Evolutionary conservation across 441 rosid genomes (phyloP), one percentile per base, ranked within the genome.

Genomic region (Syzygium malaccense): DNA sequence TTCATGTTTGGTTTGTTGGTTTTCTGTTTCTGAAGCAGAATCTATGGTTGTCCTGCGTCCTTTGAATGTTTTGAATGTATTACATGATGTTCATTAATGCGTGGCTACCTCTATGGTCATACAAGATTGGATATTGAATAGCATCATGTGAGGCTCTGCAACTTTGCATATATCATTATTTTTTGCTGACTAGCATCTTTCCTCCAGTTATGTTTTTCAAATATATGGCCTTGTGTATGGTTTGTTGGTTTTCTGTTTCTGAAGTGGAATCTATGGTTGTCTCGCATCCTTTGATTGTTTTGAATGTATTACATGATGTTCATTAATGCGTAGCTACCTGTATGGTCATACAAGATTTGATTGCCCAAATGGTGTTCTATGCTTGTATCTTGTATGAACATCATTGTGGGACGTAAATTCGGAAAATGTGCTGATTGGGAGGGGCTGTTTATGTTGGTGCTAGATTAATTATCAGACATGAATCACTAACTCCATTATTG

Each of bases 401-500:
- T 75, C 83, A 75, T 75, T 41, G 53, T 41, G 30, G 83, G 53
- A n/a, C n/a, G 6, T 75, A 23, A 75, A 23, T 45, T 75, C n/a
- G 83, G 83, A 75, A 75, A 37, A 75, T 75, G 23, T 75, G 83
- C 83, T 41, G 51, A 75, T 41, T 41, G 83, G 53, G 51, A 75
- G 49, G 80, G 45, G 19, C 56, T 85, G 56, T 20, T 55, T 55
- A 23, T 53, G 58, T 85, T 20, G 57, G 37, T 62, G 17, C 17
- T 85, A 54, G 18, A 85, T 41, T 8, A 20, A 25, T 49, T 55
- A 28, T 33, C n/a, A 64, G 49, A 57, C 66, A 71, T 88, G 71
- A 88, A 88, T 87, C 60, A 90, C 86, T 48, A 58, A 87, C 86
- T 87, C 28, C 33, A 26, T 91, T 15, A 54, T 88, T 86, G 41